Conservation (phyloP, 2,329 filamentous ascomycete species). For the Madurella mycetomatis region DNA sequence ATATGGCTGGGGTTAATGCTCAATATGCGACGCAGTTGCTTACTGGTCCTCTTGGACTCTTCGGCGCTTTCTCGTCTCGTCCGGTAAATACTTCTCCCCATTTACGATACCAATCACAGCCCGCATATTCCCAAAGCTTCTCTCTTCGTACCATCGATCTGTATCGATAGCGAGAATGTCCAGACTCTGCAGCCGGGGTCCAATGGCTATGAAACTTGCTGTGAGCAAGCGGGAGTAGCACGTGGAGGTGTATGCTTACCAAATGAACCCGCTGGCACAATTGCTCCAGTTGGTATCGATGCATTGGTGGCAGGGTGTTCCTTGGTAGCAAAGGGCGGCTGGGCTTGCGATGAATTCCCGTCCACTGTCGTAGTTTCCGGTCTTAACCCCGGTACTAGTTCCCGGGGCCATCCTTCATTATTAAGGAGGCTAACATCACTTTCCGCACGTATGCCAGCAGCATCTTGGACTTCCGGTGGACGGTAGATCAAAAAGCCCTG, state of each 20-base stretch:
- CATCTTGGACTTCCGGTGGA: too few species aligned
- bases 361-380: not conserved
- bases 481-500: too few species aligned
- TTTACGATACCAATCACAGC: constrained; percentile 3
- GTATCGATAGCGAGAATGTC: not conserved
- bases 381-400: too few species aligned
- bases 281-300: not conserved
- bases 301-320: not conserved
- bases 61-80: not conserved
- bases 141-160: constrained; percentile 2
- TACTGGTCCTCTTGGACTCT: not conserved
- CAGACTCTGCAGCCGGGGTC: not conserved
- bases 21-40: too few species aligned
- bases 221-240: not conserved
- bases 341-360: not conserved
- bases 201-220: constrained; percentile 8
- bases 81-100: not conserved
- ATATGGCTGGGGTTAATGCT: too few species aligned
- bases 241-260: not conserved
- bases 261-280: not conserved
- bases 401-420: too few species aligned
- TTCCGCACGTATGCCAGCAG: too few species aligned
- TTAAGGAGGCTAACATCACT: too few species aligned
- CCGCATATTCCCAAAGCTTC: not conserved
- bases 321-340: not conserved